Conservation (phyloP, 164 flowering plant species). For the Echeveria elegans region DNA sequence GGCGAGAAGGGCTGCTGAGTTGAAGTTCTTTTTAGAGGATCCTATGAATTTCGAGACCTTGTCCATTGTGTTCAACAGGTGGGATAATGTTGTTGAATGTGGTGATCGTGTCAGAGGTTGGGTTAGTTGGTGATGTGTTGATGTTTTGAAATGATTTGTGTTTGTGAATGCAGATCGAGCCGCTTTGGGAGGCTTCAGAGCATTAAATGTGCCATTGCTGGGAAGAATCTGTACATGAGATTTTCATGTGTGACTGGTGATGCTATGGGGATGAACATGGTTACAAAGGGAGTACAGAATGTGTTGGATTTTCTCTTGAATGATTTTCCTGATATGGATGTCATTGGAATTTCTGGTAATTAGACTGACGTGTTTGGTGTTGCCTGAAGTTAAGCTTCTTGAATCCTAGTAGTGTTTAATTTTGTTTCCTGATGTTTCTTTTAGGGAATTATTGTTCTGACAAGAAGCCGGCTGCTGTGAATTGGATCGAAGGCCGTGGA, state of each 20-base stretch:
- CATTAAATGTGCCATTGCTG: slow-evolving; percentile 4
- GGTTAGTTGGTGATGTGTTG: slow-evolving; percentile 1
- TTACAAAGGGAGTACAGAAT: slow-evolving; percentile 8
- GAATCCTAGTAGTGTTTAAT: not conserved
- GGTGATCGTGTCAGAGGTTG: not conserved
- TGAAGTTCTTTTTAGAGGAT: slow-evolving; percentile 54
- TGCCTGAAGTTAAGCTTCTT: not conserved
- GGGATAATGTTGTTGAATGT: not conserved
- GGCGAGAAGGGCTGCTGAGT: slow-evolving; percentile 43
- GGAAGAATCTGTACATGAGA: slow-evolving; percentile 7
- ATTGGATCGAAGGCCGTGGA: slow-evolving; percentile 8
- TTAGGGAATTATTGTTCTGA: slow-evolving; percentile 9
- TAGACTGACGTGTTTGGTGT: not conserved
- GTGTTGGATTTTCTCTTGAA: slow-evolving; percentile 3
- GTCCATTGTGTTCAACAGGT: slow-evolving; percentile 48
- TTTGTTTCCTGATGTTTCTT: not conserved
- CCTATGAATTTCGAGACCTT: slow-evolving; percentile 44
- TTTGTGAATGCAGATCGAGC: slow-evolving; percentile 11
- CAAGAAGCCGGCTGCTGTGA: slow-evolving; percentile 7
- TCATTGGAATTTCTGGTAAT: slow-evolving; percentile 8
- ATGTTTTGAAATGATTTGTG: not conserved
- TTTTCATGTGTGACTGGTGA: slow-evolving; percentile 6
- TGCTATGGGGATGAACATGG: slow-evolving; percentile 11
- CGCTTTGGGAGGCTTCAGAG: slow-evolving; percentile 5
- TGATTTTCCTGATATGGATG: slow-evolving; percentile 10